Conservation (phyloP, 768 basidiomycete genomes). For the Macrolepiota dolichaula region DNA sequence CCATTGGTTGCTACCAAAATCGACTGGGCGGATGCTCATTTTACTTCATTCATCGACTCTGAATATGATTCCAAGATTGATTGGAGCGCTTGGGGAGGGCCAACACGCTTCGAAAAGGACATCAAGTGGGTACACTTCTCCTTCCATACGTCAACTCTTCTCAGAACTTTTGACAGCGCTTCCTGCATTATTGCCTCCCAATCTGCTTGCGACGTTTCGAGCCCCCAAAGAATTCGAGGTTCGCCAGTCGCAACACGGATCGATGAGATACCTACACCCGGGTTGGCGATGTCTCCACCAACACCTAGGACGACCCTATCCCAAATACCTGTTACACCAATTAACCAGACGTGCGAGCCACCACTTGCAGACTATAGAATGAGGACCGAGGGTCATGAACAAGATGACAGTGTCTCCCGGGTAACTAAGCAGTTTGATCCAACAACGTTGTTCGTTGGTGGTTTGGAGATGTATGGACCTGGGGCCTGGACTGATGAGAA, state of each 20-base stretch:
- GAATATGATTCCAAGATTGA: constrained; percentile 21
- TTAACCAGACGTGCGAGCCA: constrained; percentile 31
- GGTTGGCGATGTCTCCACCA: constrained; percentile 43
- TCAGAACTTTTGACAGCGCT: background rate
- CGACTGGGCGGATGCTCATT: constrained; percentile 33
- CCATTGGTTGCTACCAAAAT: constrained; percentile 12
- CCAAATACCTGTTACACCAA: constrained; percentile 47
- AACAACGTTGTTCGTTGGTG: constrained; percentile 73
- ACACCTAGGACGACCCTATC: constrained; percentile 50
- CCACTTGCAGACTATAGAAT: constrained; percentile 22
- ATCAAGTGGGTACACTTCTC: constrained; percentile 7
- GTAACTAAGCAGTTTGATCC: constrained; percentile 54
- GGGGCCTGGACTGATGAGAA: constrained; percentile 69
- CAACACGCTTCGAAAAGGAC: background rate
- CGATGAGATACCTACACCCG: constrained; percentile 37
- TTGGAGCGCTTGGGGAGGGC: constrained; percentile 24
- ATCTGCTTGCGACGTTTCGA: background rate
- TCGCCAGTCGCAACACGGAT: background rate
- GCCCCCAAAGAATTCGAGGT: background rate
- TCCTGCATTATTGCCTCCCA: constrained; percentile 1
- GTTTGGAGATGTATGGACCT: constrained; percentile 61
- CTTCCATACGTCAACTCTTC: background rate
- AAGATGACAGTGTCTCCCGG: constrained; percentile 10
- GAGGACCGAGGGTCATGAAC: constrained; percentile 20
- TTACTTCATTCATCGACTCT: constrained; percentile 30